Percentiles rank a stretch among this genome's conserved stretches.
These are phyloP conservation scores for Phytophthora sp. DNA, from an alignment of 352 stramenopile genomes.

Conservation along the genomic window DNA sequence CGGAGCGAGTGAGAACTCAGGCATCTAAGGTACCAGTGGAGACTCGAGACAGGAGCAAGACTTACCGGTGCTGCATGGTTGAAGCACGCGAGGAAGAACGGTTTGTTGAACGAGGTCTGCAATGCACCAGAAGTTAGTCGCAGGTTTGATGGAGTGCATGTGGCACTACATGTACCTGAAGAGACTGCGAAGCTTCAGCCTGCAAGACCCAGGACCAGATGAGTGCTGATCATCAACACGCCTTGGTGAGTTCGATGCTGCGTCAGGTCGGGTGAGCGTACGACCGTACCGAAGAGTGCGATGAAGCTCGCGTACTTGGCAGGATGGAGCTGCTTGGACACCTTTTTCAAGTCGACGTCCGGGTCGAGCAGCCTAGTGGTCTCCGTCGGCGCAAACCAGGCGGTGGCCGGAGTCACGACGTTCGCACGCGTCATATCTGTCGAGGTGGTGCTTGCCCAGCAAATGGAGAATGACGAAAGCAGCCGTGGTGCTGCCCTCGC, in stretches of 20 bases:
- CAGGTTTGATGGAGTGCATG: no score
- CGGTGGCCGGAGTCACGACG: conserved; percentile 14
- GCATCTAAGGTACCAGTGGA: no score
- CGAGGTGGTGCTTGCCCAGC: not conserved
- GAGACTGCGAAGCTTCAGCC: conserved; percentile 34
- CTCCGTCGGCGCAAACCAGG: conserved; percentile 17
- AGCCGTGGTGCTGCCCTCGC: no score
- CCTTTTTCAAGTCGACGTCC: conserved; percentile 17
- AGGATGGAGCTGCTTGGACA: conserved; percentile 16
- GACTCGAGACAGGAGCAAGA: not conserved
- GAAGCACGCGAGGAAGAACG: conserved; percentile 66
- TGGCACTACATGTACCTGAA: no score
- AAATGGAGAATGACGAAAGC: conserved; percentile 26
- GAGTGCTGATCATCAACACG: not conserved
- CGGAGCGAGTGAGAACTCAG: not conserved
- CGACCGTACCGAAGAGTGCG: conserved; percentile 29
- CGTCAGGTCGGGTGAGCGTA: no score
- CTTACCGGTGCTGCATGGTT: conserved; percentile 51
- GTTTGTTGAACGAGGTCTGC: conserved; percentile 37
- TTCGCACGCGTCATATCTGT: conserved; percentile 25
- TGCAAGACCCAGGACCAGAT: conserved; percentile 41
- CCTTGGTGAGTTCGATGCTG: not conserved
- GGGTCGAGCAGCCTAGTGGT: conserved; percentile 28
- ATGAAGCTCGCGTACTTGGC: conserved; percentile 28
- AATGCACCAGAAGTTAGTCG: not conserved